Conservation (phyloP, 176 grass and related monocot species). For the Aegilops bicornis region DNA sequence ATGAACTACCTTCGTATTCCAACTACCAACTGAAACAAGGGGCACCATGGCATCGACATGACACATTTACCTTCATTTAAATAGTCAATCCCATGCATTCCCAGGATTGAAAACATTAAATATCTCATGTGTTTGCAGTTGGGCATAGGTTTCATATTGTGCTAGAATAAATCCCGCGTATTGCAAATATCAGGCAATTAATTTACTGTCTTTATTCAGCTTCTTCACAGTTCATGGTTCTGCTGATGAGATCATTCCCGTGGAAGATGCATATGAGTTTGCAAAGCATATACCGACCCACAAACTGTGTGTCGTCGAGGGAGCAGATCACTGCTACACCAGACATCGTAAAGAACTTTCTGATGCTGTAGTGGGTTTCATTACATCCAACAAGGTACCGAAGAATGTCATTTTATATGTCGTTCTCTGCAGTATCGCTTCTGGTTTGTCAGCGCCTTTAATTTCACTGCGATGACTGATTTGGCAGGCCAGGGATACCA, state of each 20-base stretch:
- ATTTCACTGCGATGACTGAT: neutral
- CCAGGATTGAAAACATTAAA: neutral
- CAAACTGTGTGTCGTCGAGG: conserved; percentile 68
- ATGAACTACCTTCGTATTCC: neutral
- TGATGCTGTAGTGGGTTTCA: conserved; percentile 49
- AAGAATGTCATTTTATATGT: neutral
- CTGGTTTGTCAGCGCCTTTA: neutral
- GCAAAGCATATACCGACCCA: conserved; percentile 75
- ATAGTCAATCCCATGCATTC: neutral
- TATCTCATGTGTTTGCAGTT: neutral
- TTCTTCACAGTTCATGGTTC: conserved; percentile 87
- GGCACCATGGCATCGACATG: neutral
- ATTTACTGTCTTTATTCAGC: conserved; percentile 32
- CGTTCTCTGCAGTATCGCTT: neutral
- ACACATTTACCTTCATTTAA: conserved; percentile 4
- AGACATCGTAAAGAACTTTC: conserved; percentile 61
- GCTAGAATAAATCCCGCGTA: neutral
- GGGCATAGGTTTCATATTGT: neutral
- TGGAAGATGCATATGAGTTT: conserved; percentile 81
- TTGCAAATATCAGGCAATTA: neutral
- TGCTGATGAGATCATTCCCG: conserved; percentile 68
- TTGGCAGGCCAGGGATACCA: conserved; percentile 4
- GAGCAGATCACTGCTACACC: conserved; percentile 84
- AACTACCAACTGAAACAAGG: neutral
- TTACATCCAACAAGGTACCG: conserved; percentile 43